Evolutionary conservation across 2,329 filamentous ascomycete genomes (phyloP), one percentile per base, ranked within the genome.

Genomic region (Bipolaris oryzae): DNA sequence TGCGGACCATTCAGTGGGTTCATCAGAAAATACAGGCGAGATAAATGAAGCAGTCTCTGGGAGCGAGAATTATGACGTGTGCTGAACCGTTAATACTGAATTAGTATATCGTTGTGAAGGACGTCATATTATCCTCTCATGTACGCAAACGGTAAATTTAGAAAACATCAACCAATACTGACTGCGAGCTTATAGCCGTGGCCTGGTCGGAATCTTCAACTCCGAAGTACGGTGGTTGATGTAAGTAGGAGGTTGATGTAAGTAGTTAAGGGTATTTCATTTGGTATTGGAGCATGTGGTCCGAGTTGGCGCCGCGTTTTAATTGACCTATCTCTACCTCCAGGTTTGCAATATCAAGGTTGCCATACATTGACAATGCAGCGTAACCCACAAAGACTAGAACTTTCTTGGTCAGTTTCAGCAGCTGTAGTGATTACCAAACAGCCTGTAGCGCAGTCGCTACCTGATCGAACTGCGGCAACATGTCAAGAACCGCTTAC

Each of bases 291-390:
- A 20, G 15, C 7, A 16, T 37, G 25, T 43, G 45, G 21, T 38
- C 21, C 45, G 5, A 2, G 18, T 34, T 45, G 44, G 39, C 33
- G 52, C 15, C 15, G 23, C n/a, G 7, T 23, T n/a, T 34, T 16
- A 10, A 21, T 44, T 37, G 23, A 44, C 52, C 31, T 50, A 39
- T 51, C 39, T 34, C 23, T 23, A 31, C 21, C 50, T 16, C 33
- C 49, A 20, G 21, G 37, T 37, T 43, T 4, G 46, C 20, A 50
- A 44, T 43, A n/a, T 23, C 39, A 45, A 21, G 25, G 15, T n/a
- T 34, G 21, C 28, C 25, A 50, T 15, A 55, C 18, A 10, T 11
- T 13, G 18, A 13, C 41, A 16, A 31, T 10, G 18, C 38, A 10
- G 15, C 13, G 31, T 13, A 7, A 33, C 20, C 31, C 33, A 15